Conservation (phyloP, 768 basidiomycete genomes). For the Lyophyllum semitale region DNA sequence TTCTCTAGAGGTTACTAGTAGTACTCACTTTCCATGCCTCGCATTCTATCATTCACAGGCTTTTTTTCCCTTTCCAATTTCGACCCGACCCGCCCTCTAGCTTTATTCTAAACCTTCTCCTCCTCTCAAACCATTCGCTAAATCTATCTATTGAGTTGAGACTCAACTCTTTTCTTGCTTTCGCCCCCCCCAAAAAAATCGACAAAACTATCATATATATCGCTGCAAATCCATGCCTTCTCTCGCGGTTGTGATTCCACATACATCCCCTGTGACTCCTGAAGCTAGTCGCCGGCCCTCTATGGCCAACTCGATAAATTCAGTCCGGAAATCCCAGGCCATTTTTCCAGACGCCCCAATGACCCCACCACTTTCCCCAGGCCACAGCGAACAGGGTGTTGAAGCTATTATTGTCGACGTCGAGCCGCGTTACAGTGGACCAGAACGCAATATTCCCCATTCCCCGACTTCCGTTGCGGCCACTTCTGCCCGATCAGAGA, state of each 20-base stretch:
- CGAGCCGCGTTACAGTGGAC: constrained; percentile 36
- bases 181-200: neutral
- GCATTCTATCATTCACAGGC: neutral
- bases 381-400: constrained; percentile 42
- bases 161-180: neutral
- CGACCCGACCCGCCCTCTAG: neutral
- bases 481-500: constrained; percentile 12
- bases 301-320: constrained; percentile 21
- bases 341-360: constrained; percentile 60
- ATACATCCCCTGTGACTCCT: constrained; percentile 28
- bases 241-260: constrained; percentile 27
- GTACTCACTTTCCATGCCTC: neutral
- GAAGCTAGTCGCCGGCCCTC: constrained; percentile 28
- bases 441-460: constrained; percentile 16
- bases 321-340: constrained; percentile 36
- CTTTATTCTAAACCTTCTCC: neutral
- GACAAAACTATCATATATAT: neutral
- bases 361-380: constrained; percentile 71
- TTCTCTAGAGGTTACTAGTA: neutral
- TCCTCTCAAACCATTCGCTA: neutral
- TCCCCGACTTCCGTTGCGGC: constrained; percentile 3
- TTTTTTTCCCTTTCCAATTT: constrained; percentile 1
- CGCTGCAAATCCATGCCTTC: constrained; percentile 21
- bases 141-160: constrained; percentile 2
- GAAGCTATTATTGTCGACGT: constrained; percentile 39